Conservation (phyloP, 805 yeast species). For the Metschnikowia lachancei region DNA sequence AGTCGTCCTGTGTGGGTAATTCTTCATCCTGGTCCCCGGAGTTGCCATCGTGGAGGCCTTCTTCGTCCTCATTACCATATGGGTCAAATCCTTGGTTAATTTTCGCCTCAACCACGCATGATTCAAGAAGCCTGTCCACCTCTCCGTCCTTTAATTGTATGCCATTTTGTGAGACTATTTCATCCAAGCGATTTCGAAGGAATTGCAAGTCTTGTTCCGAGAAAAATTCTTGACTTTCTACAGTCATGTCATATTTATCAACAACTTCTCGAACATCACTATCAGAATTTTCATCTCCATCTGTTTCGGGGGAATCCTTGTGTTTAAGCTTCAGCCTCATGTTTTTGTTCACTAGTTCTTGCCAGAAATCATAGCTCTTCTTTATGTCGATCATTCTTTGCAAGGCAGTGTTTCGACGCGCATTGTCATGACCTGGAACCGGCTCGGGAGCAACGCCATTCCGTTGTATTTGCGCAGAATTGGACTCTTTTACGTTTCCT, state of each 20-base stretch:
- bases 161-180: slow-evolving; percentile 8
- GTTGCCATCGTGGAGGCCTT: slow-evolving; percentile 38
- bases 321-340: background rate
- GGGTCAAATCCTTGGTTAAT: slow-evolving; percentile 15
- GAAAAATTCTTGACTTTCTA: slow-evolving; percentile 5
- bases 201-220: slow-evolving; percentile 12
- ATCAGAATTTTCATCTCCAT: no score
- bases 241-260: background rate
- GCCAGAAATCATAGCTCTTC: slow-evolving; percentile 41
- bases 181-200: slow-evolving; percentile 12
- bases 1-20: slow-evolving; percentile 29
- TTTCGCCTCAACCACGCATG: slow-evolving; percentile 9
- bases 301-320: slow-evolving; percentile 5
- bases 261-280: background rate
- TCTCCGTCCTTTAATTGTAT: slow-evolving; percentile 12
- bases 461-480: background rate
- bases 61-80: slow-evolving; percentile 40
- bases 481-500: slow-evolving; percentile 2
- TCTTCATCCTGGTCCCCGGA: slow-evolving; percentile 19
- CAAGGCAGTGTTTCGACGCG: slow-evolving; percentile 12
- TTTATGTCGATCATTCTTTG: slow-evolving; percentile 19
- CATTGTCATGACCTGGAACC: slow-evolving; percentile 1
- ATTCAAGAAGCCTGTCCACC: slow-evolving; percentile 12
- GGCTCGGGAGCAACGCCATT: background rate
- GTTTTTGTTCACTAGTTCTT: slow-evolving; percentile 24